Base-by-base conservation (phyloP, 148 eudicot species). In the Linanthus parryae region DNA sequence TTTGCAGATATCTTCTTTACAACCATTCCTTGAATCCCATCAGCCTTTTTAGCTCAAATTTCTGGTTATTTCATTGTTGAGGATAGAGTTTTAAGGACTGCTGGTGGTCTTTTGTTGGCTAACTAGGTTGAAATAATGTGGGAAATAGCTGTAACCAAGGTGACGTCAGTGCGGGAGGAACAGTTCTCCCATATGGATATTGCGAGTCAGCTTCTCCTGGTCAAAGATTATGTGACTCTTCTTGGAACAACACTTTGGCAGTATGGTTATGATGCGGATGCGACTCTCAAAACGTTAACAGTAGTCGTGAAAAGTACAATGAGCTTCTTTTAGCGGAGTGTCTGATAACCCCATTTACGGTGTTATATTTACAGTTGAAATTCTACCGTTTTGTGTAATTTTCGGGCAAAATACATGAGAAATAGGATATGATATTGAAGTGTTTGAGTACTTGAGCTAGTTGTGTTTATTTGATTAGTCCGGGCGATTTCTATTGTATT, bases 61-160 rank as follows among this genome's bases (percentile, higher is more conserved):
- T 90, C 82, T 0, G n/a, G n/a, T n/a, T n/a, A n/a, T n/a, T n/a
- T n/a, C n/a, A n/a, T n/a, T n/a, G n/a, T n/a, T n/a, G n/a, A n/a
- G n/a, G n/a, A 92, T 67, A 78, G 94, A 54, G 96, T 87, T 37
- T 63, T 92, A 41, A 81, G 90, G 79, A 92, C 98, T 54, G 71
- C 87, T 52, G 94, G 90, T 16, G 96, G 95, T 22, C 69, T 92
- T 52, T 63, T 92, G 49, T 62, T 63, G 50, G 63, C 68, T 28
- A 84, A 52, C 67, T 94, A 86, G 76, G 81, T 92, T 38, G 98
- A 86, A 66, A 87, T 83, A 13, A 87, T 86, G 95, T 92, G 92
- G 94, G 94, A 87, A 75, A 79, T 76, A 5, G 85, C 84, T 67
- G 80, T 82, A 15, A 54, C 78, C 31, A 92, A 79, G 68, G 65